Evolutionary conservation across 2,329 filamentous ascomycete genomes (phyloP).

Genomic region (Aspergillus flavus): DNA sequence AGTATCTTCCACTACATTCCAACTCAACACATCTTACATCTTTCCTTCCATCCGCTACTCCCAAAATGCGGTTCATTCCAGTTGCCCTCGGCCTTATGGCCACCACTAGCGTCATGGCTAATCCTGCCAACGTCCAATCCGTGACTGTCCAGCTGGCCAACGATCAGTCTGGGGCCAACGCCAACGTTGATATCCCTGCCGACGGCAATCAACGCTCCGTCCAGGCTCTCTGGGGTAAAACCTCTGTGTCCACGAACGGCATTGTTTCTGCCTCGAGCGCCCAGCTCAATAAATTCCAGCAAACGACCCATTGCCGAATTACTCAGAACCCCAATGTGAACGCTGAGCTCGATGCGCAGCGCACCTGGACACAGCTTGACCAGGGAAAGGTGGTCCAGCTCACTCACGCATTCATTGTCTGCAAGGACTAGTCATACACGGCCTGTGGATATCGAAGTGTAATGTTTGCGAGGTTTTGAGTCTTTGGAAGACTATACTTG

Average conservation of each 20-base stretch:
- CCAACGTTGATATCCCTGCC: neutral
- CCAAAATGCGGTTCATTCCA: neutral
- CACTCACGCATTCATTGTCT: accelerated
- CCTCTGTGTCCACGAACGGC: neutral
- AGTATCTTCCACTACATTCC: neutral
- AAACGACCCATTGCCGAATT: neutral
- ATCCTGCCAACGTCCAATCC: neutral
- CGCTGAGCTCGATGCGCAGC: neutral
- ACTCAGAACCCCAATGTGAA: neutral
- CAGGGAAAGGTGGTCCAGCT: neutral
- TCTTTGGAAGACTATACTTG: too few relatives aligned
- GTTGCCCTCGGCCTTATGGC: neutral
- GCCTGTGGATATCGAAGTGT: neutral
- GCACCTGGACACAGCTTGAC: neutral
- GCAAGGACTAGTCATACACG: neutral
- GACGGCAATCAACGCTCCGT: neutral
- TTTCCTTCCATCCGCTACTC: neutral
- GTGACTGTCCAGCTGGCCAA: neutral
- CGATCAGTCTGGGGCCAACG: neutral
- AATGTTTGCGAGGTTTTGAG: too few relatives aligned
- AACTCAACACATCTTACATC: neutral
- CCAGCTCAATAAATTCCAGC: neutral
- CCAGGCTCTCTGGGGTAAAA: neutral
- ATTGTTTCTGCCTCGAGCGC: neutral
- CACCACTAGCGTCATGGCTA: neutral